These are phyloP conservation scores for Penicillium daleae DNA, from an alignment of 495 filamentous ascomycete species.

Conservation along the genomic window DNA sequence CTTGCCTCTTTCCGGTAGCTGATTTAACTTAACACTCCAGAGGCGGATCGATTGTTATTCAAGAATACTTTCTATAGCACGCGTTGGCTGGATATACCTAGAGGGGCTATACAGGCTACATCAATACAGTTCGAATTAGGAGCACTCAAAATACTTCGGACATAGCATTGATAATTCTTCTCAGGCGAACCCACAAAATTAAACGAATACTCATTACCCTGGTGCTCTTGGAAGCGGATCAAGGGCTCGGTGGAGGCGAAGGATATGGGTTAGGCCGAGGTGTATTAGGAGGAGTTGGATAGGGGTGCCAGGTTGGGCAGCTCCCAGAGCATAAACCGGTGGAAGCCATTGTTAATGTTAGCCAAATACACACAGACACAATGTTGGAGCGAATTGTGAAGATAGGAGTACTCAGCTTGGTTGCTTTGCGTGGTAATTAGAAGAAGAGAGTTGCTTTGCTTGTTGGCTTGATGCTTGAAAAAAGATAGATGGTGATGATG, in stretches of 20 bases:
- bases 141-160: neutral
- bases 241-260: neutral
- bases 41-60: neutral
- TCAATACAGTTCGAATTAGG: neutral
- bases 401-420: neutral
- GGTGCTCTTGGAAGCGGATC: neutral
- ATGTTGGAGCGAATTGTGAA: neutral
- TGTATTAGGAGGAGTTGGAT: constrained; percentile 2
- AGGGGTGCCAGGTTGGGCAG: neutral
- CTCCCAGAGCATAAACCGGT: neutral
- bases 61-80: neutral
- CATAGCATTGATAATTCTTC: neutral
- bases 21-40: no score
- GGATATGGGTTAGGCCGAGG: constrained; percentile 5
- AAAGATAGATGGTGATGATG: neutral
- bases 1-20: no score
- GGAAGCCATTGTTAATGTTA: neutral
- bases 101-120: neutral
- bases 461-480: neutral
- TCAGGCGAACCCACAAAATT: neutral
- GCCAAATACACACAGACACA: neutral
- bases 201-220: neutral
- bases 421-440: neutral
- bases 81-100: neutral
- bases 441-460: neutral